Percentiles rank a stretch among this genome's conserved stretches.
phyloP scores from a whole-genome alignment of 352 stramenopile genomes.

The Elongisporangium senticosum region DNA sequence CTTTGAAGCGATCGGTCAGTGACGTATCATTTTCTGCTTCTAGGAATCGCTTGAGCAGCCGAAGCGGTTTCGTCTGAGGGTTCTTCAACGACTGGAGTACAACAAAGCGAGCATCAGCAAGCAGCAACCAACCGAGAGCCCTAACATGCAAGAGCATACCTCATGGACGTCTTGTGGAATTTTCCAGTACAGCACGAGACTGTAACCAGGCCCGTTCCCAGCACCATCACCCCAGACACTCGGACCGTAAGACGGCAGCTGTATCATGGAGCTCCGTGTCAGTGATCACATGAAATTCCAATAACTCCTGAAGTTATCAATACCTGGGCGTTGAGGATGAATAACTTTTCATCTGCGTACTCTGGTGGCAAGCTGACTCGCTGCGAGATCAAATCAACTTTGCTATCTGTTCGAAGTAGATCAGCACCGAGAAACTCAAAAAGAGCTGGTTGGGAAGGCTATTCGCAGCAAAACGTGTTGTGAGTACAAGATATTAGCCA shows the following conservation, averaged over 20 bases:
- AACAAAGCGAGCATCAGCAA: background rate
- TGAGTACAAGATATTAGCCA: background rate
- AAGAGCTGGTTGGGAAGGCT: constrained; percentile 49
- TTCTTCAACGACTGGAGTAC: constrained; percentile 43
- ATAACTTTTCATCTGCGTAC: constrained; percentile 51
- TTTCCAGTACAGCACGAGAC: constrained; percentile 74
- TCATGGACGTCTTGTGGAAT: constrained; percentile 61
- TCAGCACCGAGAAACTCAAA: constrained; percentile 80
- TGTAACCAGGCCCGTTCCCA: constrained; percentile 68
- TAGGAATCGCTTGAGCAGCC: constrained; percentile 69
- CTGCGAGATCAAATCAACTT: constrained; percentile 72
- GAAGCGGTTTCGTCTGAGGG: constrained; percentile 46
- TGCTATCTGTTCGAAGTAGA: constrained; percentile 57
- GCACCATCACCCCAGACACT: constrained; percentile 64
- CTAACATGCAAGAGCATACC: constrained; percentile 13
- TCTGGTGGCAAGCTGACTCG: constrained; percentile 58
- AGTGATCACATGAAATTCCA: no score
- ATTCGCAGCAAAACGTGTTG: background rate
- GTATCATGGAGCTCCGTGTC: no score
- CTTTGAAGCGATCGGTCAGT: constrained; percentile 80
- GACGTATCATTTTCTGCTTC: constrained; percentile 54
- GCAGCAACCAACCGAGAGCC: background rate
- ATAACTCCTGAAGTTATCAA: background rate
- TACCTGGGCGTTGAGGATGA: constrained; percentile 83
- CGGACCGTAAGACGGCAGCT: constrained; percentile 73